Evolutionary conservation across 2,329 filamentous ascomycete species (phyloP).

Genomic region (Colletotrichum falcatum): DNA sequence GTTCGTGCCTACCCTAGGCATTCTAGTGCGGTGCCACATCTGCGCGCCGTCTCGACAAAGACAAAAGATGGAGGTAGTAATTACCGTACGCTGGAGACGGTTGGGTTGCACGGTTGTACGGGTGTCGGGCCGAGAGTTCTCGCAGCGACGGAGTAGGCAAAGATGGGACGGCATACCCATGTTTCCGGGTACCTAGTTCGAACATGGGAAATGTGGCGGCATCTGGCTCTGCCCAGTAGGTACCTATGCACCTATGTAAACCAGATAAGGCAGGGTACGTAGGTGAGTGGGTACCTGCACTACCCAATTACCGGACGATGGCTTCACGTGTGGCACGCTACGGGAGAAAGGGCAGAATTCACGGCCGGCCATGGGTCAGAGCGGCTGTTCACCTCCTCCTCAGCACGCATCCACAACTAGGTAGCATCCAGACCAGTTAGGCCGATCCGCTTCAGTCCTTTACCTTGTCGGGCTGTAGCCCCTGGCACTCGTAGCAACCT

Average conservation of each 20-base stretch:
- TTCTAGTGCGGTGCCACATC: neutral
- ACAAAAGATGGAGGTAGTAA: neutral
- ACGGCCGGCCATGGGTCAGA: slow-evolving; percentile 7
- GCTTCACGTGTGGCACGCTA: neutral
- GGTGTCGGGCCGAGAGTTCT: neutral
- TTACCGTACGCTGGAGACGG: neutral
- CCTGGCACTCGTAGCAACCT: slow-evolving; percentile 1
- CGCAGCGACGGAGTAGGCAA: slow-evolving; percentile 15
- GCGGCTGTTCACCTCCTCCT: slow-evolving; percentile 16
- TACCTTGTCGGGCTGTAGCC: too few relatives aligned
- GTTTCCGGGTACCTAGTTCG: slow-evolving; percentile 32
- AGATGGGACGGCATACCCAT: slow-evolving; percentile 12
- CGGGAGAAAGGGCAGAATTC: slow-evolving; percentile 6
- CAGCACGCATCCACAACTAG: neutral
- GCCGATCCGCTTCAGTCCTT: neutral
- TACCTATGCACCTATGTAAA: too few relatives aligned
- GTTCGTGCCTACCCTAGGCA: neutral
- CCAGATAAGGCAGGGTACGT: neutral
- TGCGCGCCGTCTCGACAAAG: slow-evolving; percentile 14
- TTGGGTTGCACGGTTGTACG: too few relatives aligned
- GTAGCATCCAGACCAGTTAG: slow-evolving; percentile 13
- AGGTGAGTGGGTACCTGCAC: neutral
- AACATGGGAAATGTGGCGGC: slow-evolving; percentile 11
- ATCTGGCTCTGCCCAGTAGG: neutral
- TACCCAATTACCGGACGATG: neutral